These are phyloP conservation scores for Fragaria ananassa DNA, from an alignment of 306 rosid genomes.

Conservation along the genomic window DNA sequence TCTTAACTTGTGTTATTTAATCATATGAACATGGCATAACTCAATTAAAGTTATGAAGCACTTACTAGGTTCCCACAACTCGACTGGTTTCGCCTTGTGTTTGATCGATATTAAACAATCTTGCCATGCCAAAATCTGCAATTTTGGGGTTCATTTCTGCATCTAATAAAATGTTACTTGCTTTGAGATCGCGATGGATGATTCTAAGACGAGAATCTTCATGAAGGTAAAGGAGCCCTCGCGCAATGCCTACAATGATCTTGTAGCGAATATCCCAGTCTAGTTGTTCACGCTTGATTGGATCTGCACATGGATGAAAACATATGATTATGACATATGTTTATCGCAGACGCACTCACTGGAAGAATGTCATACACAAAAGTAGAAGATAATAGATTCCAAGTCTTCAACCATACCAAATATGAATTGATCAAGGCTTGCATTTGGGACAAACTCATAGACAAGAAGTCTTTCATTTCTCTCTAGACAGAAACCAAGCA, in stretches of 20 bases:
- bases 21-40: not conserved
- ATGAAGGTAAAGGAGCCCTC: slow-evolving; percentile 9
- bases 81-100: not conserved
- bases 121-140: slow-evolving; percentile 5
- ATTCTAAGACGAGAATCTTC: slow-evolving; percentile 7
- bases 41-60: not conserved
- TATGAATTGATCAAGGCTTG: slow-evolving; percentile 19
- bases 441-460: slow-evolving; percentile 4
- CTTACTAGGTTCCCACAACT: slow-evolving; percentile 13
- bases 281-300: not conserved
- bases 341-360: too few relatives aligned
- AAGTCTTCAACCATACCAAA: slow-evolving; percentile 8
- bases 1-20: not conserved
- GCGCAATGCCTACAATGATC: slow-evolving; percentile 5
- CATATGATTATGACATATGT: too few relatives aligned
- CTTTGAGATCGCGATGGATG: slow-evolving; percentile 1
- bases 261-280: slow-evolving; percentile 12
- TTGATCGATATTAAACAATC: not conserved
- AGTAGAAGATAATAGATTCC: too few relatives aligned
- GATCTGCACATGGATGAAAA: not conserved
- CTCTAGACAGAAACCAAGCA: not conserved
- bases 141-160: not conserved
- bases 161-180: slow-evolving; percentile 1
- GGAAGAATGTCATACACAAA: too few relatives aligned
- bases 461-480: slow-evolving; percentile 2